A percentile compares a stretch with the other conserved stretches of the same genome.
phyloP scores from a whole-genome alignment of 208 protist species.

The Herpetomonas tarakana region DNA sequence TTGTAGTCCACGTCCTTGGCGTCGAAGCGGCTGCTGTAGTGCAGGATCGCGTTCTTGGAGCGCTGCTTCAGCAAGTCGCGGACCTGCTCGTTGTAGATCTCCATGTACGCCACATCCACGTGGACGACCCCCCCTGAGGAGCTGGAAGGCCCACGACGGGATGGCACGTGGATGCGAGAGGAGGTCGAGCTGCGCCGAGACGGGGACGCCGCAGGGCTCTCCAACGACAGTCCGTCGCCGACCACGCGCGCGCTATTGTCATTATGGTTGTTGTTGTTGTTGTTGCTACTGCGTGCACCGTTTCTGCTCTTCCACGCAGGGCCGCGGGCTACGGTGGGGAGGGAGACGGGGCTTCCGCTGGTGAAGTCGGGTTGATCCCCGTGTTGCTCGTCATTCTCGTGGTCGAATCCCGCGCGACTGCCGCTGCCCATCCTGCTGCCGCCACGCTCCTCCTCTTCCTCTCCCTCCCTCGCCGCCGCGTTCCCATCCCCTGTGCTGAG shows the following conservation, averaged over 20 bases:
- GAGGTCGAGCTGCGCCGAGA: too few relatives aligned
- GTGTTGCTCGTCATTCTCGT: neutral
- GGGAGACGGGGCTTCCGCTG: neutral
- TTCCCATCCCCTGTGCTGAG: constrained; percentile 14
- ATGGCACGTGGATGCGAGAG: too few relatives aligned
- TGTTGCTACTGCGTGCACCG: neutral
- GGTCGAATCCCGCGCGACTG: neutral
- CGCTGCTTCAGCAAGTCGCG: constrained; percentile 71
- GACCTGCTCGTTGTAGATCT: constrained; percentile 89
- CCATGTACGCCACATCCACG: constrained; percentile 78
- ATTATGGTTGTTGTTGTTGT: neutral
- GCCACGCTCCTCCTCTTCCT: neutral
- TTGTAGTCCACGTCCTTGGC: constrained; percentile 41
- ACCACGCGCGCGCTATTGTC: too few relatives aligned
- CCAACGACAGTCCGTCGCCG: too few relatives aligned
- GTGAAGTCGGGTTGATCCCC: too few relatives aligned
- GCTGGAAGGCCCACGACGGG: too few relatives aligned
- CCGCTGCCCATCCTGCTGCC: too few relatives aligned
- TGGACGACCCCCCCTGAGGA: constrained; percentile 1
- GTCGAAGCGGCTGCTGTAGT: constrained; percentile 61
- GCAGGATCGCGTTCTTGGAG: constrained; percentile 48
- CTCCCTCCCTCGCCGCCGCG: neutral
- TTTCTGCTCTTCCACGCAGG: too few relatives aligned
- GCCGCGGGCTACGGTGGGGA: neutral
- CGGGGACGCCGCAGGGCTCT: too few relatives aligned